Base-by-base conservation (phyloP, 129 eudicot species). In the Flaveria robusta region DNA sequence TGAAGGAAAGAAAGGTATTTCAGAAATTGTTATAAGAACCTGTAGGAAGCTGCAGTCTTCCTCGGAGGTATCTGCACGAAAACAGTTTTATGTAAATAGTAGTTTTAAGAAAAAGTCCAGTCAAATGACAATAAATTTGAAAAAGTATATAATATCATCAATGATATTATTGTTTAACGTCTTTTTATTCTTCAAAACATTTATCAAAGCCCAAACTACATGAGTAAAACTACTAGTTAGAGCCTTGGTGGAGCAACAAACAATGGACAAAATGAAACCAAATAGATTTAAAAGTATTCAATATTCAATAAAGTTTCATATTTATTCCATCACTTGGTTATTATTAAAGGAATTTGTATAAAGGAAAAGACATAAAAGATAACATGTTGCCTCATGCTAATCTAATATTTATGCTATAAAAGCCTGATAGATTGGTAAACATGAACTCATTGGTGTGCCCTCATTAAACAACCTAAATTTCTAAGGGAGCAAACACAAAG, bases 31-130 rank as follows among this genome's bases (percentile, higher is more conserved):
- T 20, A 52, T 39, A 79, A 71, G 70, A 46, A 91, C 99, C 99
- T 95, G 92, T 95, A 89, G 16, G 99, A 95, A 79, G 99, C 99
- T 49, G 97, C 97, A 83, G 67, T 89, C 83, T 89, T 95, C 85
- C 99, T 84, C n/a, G 99, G 97, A 50, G 99, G 97, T 80, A 95
- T 95, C 99, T 95, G 99, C 92, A 84, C 19, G 71, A 74, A 55
- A 67, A 45, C 16, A 41, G 54, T 51, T 46, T 18, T 46, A 29
- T 31, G 73, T 54, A 5, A 58, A 54, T 51, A 63, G n/a, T 23
- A 62, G 31, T 52, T 18, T 47, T 20, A 22, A 16, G 39, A 58
- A 41, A 7, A 42, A 13, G 47, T 20, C 5, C 59, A 56, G 46
- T 39, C 58, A 42, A 46, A 75, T 46, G 66, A 45, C 22, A 74